Base-by-base conservation (phyloP, 441 rosid genomes). In the Jatropha multifida region DNA sequence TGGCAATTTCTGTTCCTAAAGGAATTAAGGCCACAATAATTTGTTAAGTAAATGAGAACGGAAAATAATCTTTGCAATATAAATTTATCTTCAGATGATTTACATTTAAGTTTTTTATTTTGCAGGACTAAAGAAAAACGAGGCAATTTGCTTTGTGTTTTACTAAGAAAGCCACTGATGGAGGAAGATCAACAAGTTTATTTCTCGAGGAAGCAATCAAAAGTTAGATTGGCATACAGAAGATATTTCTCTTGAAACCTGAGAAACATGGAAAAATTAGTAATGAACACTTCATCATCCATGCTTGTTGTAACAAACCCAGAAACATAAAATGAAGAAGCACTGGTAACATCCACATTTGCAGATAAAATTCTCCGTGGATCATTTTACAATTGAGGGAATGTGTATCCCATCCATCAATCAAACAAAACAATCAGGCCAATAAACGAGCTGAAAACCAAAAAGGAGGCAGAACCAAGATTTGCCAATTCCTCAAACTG, bases 311-410 rank as follows among this genome's bases (percentile, higher is more conserved):
- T 26, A 56, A 48, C 42, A 68, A 63, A 15, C 75, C 74, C 5
- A 49, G 27, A 18, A 40, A 58, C 9, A 71, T 2, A 18, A 32
- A 66, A 14, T 18, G 6, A 49, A 12, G 42, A 46, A 17, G 54
- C 23, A 49, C 3, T 23, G 17, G 51, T 38, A 49, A 64, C 63
- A 76, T 60, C 67, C 74, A 68, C 27, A 65, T 48, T 73, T 64
- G 71, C 77, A 76, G 17, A 62, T 58, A 40, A 63, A 52, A 20
- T 32, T 74, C 48, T 59, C 58, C 55, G 38, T 20, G 65, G 44
- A 69, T 79, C 68, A 69, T 78, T 77, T 80, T 80, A 80, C 83
- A 79, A 44, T 73, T 66, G 62, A 9, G 72, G 65, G 80, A 69
- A 73, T 27, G 56, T 11, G 68, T 37, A 68, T 76, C 73, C 78